Evolutionary conservation across 2,329 filamentous ascomycete species (phyloP), one percentile per base, ranked within the genome.

Genomic region (Thelonectria olida): DNA sequence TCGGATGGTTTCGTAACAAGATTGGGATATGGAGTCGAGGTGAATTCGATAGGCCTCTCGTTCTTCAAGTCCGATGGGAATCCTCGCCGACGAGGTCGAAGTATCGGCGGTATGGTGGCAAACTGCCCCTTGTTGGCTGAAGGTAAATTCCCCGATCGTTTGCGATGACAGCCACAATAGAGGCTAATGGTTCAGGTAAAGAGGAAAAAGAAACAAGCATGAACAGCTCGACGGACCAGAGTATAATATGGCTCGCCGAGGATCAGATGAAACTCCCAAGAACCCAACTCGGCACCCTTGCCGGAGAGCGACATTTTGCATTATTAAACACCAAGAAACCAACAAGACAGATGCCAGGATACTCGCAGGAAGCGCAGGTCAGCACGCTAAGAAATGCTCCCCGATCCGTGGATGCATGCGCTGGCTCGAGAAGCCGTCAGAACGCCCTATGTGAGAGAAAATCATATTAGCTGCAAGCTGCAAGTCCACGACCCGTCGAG

Each of bases 271-370:
- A 34, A 34, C 31, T 34, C 31, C 7, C 31, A 34, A 34, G 31
- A 34, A 15, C 6, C 31, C 13, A 10, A 34, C 31, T 15, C 31
- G 31, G 31, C 31, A 34, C 13, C 12, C 15, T 13, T 34, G 31
- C 31, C 31, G 31, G 31, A 34, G 12, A 10, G 31, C 12, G 31
- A 15, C 31, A 34, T 34, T 13, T 34, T 34, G 15, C 31, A 13
- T 34, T 34, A 34, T 34, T 34, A 34, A 34, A 48, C 31, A 53
- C 39, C 48, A 17, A 19, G n/a, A 53, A 49, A 49, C 42, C n/a
- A 51, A 31, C 22, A 45, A 34, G n/a, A 31, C 34, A 22, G n/a
- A 15, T 17, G 25, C 50, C 31, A 34, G 31, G 31, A 34, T 34
- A 34, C 31, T 34, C 31, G 31, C 31, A 34, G 31, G 31, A 34